Percentiles rank a stretch among this genome's conserved stretches.
Evolutionary conservation across 306 rosid species (phyloP).

Genomic region (Lablab purpureus): DNA sequence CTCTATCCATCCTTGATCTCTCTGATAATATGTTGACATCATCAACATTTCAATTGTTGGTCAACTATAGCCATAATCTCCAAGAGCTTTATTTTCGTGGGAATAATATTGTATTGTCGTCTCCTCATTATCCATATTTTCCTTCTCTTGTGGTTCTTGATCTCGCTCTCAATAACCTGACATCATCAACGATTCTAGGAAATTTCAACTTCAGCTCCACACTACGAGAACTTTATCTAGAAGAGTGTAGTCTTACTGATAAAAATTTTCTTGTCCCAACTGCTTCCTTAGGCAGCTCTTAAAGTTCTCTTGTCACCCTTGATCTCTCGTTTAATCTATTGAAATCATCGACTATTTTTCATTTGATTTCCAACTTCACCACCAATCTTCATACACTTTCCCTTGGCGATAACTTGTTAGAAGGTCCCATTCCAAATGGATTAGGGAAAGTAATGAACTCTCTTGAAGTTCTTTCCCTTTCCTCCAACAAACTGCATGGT

Average conservation of each 20-base stretch:
- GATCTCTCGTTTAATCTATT: background rate
- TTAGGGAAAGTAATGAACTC: background rate
- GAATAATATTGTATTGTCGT: background rate
- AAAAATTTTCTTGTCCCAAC: background rate
- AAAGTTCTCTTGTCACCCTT: background rate
- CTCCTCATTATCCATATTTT: background rate
- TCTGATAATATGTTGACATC: background rate
- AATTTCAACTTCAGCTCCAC: background rate
- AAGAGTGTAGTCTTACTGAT: background rate
- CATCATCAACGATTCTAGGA: background rate
- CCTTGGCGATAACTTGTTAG: background rate
- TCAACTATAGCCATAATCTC: background rate
- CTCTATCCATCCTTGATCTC: slow-evolving; percentile 7
- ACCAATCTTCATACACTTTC: background rate
- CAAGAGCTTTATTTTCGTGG: background rate
- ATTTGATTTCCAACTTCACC: background rate
- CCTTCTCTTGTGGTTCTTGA: background rate
- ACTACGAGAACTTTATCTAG: background rate
- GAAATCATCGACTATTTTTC: background rate
- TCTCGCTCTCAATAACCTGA: background rate
- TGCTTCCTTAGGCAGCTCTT: background rate
- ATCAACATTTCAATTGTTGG: background rate
- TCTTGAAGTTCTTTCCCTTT: background rate
- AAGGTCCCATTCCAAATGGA: background rate
- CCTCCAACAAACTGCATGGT: background rate